These are phyloP conservation scores for Clarireedia hainanense DNA, from an alignment of 2,329 filamentous ascomycete species.

Conservation along the genomic window DNA sequence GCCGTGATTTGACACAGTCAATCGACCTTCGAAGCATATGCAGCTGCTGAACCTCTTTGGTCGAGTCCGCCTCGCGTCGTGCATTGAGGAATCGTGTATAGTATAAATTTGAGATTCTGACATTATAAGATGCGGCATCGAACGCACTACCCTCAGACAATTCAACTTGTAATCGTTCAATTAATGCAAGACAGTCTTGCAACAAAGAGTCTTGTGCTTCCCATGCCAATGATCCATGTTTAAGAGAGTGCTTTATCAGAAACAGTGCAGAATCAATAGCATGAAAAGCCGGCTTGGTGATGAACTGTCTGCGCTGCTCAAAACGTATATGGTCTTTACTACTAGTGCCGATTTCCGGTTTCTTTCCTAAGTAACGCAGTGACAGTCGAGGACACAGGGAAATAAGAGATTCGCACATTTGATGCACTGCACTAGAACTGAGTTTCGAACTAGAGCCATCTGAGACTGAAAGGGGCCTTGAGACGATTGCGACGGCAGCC, in stretches of 20 bases:
- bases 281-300: slow-evolving; percentile 43
- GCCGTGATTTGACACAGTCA: slow-evolving; percentile 49
- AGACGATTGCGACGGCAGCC: slow-evolving; percentile 43
- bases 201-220: slow-evolving; percentile 48
- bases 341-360: slow-evolving; percentile 41
- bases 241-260: slow-evolving; percentile 45
- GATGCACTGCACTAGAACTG: slow-evolving; percentile 18
- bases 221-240: slow-evolving; percentile 42
- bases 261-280: slow-evolving; percentile 54
- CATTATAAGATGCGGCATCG: slow-evolving; percentile 39
- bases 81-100: slow-evolving; percentile 53
- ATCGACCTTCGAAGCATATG: slow-evolving; percentile 53
- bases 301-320: slow-evolving; percentile 46
- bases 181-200: slow-evolving; percentile 45
- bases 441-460: background rate
- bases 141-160: slow-evolving; percentile 24
- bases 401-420: slow-evolving; percentile 47
- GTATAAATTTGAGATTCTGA: slow-evolving; percentile 66
- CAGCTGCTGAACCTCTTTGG: slow-evolving; percentile 38
- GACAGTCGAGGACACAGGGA: slow-evolving; percentile 52
- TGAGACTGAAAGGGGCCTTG: slow-evolving; percentile 13
- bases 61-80: slow-evolving; percentile 36
- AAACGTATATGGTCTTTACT: slow-evolving; percentile 53
- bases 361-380: slow-evolving; percentile 53
- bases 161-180: slow-evolving; percentile 41